Percentiles rank a stretch among this genome's conserved stretches.
These are phyloP conservation scores for Cucumis melo DNA, from an alignment of 306 rosid species.

Conservation along the genomic window DNA sequence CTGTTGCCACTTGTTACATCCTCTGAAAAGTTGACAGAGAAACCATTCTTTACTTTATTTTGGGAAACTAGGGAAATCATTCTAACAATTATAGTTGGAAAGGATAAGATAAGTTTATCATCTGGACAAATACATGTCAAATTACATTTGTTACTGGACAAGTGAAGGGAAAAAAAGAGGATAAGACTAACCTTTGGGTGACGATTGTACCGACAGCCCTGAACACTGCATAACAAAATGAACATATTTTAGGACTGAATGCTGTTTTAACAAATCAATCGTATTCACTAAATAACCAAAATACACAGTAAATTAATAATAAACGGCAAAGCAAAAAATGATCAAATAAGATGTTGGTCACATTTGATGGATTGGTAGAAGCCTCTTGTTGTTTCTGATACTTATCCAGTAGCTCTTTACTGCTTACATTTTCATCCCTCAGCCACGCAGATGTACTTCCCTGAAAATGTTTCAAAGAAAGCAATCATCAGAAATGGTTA, in stretches of 20 bases:
- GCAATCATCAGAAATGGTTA: slow-evolving; percentile 15
- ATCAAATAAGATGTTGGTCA: slow-evolving; percentile 20
- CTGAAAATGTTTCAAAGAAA: slow-evolving; percentile 18
- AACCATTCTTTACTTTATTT: neutral
- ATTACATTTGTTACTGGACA: neutral
- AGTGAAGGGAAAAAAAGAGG: slow-evolving; percentile 9
- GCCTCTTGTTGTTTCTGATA: slow-evolving; percentile 14
- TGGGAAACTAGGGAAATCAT: neutral
- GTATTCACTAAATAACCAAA: neutral
- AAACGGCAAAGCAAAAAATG: neutral
- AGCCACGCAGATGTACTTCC: slow-evolving; percentile 18
- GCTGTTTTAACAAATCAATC: neutral
- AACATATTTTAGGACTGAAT: slow-evolving; percentile 4
- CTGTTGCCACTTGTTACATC: neutral
- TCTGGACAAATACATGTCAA: neutral
- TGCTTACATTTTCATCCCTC: slow-evolving; percentile 8
- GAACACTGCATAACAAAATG: slow-evolving; percentile 23
- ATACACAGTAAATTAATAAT: too few relatives aligned
- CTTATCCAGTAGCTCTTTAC: slow-evolving; percentile 9
- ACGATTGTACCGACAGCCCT: too few relatives aligned
- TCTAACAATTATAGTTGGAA: neutral
- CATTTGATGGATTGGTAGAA: slow-evolving; percentile 32
- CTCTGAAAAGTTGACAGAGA: slow-evolving; percentile 4
- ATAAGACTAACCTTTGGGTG: slow-evolving; percentile 31
- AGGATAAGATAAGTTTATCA: neutral